A percentile compares a stretch with the other conserved stretches of the same genome.
Conservation (phyloP, 495 filamentous ascomycete species). For the Patellaria atrata region DNA sequence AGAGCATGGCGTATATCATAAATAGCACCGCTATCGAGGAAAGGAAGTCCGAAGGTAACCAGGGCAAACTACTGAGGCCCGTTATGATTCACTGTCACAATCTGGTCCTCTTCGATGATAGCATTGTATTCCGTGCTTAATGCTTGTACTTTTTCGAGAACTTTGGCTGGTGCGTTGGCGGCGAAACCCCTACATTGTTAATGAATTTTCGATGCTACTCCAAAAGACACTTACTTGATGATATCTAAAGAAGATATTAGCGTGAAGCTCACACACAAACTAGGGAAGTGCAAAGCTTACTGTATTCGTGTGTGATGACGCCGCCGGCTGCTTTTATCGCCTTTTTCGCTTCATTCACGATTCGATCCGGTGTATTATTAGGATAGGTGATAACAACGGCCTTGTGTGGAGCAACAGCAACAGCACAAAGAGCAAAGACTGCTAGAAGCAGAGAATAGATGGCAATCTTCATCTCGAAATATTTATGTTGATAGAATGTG, state of each 20-base stretch:
- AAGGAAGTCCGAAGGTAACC: constrained; percentile 5
- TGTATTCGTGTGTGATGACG: constrained; percentile 41
- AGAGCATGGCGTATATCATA: no score
- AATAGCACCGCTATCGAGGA: no score
- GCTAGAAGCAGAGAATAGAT: constrained; percentile 34
- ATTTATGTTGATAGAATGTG: no score
- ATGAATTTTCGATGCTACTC: background rate
- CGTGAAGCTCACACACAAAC: constrained; percentile 7
- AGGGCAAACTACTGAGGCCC: no score
- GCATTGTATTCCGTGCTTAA: constrained; percentile 49
- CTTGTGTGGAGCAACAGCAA: constrained; percentile 47
- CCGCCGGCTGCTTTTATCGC: constrained; percentile 47
- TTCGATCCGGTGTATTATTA: constrained; percentile 50
- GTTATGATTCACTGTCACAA: no score
- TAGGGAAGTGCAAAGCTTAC: constrained; percentile 23
- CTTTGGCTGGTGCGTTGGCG: constrained; percentile 50
- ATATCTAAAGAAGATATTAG: constrained; percentile 28
- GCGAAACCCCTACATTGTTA: constrained; percentile 43
- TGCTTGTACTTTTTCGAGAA: constrained; percentile 54
- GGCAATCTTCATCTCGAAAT: constrained; percentile 55
- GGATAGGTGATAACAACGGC: constrained; percentile 68
- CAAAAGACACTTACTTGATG: constrained; percentile 26
- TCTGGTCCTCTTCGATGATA: constrained; percentile 61
- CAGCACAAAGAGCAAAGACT: constrained; percentile 37
- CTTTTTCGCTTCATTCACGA: constrained; percentile 55